Evolutionary conservation across 2,329 filamentous ascomycete genomes (phyloP).

Genomic region (Aspergillus tubingensis): DNA sequence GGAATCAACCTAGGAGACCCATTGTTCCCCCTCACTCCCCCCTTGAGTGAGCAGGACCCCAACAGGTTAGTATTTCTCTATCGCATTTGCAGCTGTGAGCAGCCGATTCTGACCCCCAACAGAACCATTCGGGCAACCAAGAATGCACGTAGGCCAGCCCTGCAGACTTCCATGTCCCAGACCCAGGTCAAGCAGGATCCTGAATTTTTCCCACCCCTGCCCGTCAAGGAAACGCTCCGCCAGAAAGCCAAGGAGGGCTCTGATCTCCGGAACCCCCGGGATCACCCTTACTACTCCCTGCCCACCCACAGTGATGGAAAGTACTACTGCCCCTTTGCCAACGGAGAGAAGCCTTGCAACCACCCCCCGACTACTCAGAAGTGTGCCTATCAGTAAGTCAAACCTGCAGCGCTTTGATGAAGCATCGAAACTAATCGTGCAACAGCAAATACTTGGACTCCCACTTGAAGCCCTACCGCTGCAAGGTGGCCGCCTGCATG

Average conservation of each 20-base stretch:
- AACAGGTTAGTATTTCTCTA: constrained; percentile 39
- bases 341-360: constrained; percentile 69
- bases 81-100: constrained; percentile 11
- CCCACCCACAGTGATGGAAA: constrained; percentile 67
- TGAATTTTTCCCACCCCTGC: constrained; percentile 40
- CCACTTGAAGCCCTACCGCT: constrained; percentile 93
- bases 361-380: constrained; percentile 95
- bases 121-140: constrained; percentile 46
- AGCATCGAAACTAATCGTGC: constrained; percentile 20
- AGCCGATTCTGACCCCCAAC: constrained; percentile 1
- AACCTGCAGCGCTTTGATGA: constrained; percentile 1
- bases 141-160: constrained; percentile 38
- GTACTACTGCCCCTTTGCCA: constrained; percentile 88
- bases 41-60: constrained; percentile 43
- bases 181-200: constrained; percentile 38
- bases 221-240: constrained; percentile 36
- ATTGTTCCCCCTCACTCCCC: constrained; percentile 41
- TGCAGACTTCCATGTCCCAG: constrained; percentile 36
- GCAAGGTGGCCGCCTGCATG: constrained; percentile 81
- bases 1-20: constrained; percentile 43
- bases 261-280: constrained; percentile 43
- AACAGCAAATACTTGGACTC: constrained; percentile 94
- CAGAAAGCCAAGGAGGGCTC: constrained; percentile 41
- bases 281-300: constrained; percentile 46
- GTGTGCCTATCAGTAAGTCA: constrained; percentile 95